Base-by-base conservation (phyloP, 441 rosid species). In the Mallotus japonicus region DNA sequence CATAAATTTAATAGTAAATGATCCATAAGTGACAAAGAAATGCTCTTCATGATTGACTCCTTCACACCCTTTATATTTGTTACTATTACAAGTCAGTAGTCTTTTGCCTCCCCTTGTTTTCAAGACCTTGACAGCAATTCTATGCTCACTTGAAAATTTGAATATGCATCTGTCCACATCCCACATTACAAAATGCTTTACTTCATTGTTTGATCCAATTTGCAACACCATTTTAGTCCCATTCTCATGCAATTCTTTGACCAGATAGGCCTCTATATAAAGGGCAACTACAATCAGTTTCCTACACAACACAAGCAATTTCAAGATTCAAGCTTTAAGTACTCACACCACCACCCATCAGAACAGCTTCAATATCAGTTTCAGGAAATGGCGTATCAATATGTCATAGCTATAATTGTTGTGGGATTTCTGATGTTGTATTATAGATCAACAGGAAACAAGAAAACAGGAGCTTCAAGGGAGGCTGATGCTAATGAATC, bases 231-330 rank as follows among this genome's bases (percentile, higher is more conserved):
- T 6, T 37, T 37, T 37, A 59, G 40, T 24, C 40, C 62, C 5
- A 12, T 58, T 62, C 47, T 40, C 67, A n/a, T 37, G 50, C 12
- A 37, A 37, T 63, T 63, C 67, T 63, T 42, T 63, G 67, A 63
- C 24, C 4, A 63, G 42, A 28, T 7, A 17, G 44, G 9, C 24
- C 53, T 63, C 19, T 63, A 63, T 37, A 37, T 37, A 37, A 37
- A 37, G 40, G 40, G 6, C 0, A 5, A 6, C 40, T 37, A 37
- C 40, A 37, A 37, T 37, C 40, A 6, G 40, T 37, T 37, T 37
- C 40, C 40, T 37, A 37, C 40, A 37, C 40, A 37, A 37, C 40
- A 37, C 40, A 37, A 4, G 5, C 40, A 37, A 37, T 37, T 37
- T 6, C 40, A 37, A 4, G 40, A 37, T 37, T 37, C 40, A 37